phyloP scores from a whole-genome alignment of 1,284 basidiomycete species.

The Gomphus bonarii region DNA sequence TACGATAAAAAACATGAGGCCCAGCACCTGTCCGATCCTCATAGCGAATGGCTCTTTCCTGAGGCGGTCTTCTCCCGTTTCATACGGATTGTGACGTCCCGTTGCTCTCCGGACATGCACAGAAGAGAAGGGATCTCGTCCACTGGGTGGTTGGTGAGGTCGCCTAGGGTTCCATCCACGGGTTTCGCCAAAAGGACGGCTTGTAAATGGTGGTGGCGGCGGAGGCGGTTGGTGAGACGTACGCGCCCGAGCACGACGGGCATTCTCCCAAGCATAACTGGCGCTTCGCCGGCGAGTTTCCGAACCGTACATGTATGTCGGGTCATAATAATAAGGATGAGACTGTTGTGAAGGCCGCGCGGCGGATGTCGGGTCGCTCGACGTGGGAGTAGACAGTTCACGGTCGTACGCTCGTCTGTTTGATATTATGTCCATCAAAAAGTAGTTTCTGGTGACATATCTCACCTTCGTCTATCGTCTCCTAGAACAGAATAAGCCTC shows the following conservation, averaged over 20 bases:
- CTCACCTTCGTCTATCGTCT: constrained; percentile 36
- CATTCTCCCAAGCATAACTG: constrained; percentile 30
- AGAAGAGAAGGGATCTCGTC: constrained; percentile 21
- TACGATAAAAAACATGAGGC: constrained; percentile 22
- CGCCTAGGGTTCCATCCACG: not conserved
- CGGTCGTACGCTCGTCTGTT: constrained; percentile 28
- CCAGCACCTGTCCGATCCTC: constrained; percentile 23
- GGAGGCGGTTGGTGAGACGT: constrained; percentile 13
- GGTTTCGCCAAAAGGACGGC: not conserved
- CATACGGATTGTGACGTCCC: constrained; percentile 12
- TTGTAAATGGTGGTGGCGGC: constrained; percentile 16
- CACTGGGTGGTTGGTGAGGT: not conserved
- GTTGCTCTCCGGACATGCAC: constrained; percentile 24
- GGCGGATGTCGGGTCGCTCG: not conserved
- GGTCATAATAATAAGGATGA: constrained; percentile 9
- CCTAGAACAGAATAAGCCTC: constrained; percentile 38
- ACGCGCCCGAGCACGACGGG: constrained; percentile 17
- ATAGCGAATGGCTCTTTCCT: constrained; percentile 21
- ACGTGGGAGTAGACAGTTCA: constrained; percentile 14
- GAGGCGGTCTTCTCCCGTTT: constrained; percentile 19
- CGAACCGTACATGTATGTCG: constrained; percentile 17
- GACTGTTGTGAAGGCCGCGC: not conserved
- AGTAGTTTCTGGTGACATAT: not conserved
- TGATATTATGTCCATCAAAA: not conserved
- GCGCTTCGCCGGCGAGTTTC: constrained; percentile 24